Evolutionary conservation across 805 yeast genomes (phyloP), one percentile per base, ranked within the genome.

Genomic region (Kregervanrija delftensis): DNA sequence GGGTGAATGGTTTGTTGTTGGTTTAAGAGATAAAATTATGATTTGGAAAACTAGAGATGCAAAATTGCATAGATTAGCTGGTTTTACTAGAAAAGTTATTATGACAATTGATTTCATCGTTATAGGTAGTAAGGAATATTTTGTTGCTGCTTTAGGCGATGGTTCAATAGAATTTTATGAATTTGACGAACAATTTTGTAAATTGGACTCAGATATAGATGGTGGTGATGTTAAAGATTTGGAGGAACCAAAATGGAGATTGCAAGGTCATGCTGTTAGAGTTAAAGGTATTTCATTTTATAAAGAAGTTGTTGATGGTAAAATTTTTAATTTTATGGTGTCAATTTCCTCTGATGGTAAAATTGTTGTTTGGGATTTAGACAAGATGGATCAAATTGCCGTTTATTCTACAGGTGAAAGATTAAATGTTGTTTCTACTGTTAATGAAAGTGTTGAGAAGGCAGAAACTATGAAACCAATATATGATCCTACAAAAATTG

Each of bases 311-410:
- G 40, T 57, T 22, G 65, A 69, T 33, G 69, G 72, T 11, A 71
- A 67, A 14, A 12, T 41, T 1, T 41, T 48, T 10, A 52, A 57
- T 11, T 84, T 74, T 57, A 63, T 93, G 57, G 74, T 86, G 0
- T 83, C 96, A 2, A 86, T 89, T 11, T 86, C 96, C 0, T 86
- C 97, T 0, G 98, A 91, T 63, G 98, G 98, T 22, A 85, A 78
- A 56, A 83, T 91, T 42, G 95, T 93, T 8, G 85, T 91, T 3
- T 91, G 97, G 96, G 84, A 90, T 59, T 66, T 83, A 59, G 60
- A 66, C 1, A 56, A 68, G 2, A 73, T 74, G 55, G 95, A 86
- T 56, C 96, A 89, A 62, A 75, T 89, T 17, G 97, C 96, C 0
- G 93, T 88, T 3, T 91, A 89, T 61, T 87, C 83, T 51, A 76